Evolutionary conservation across 352 stramenopile genomes (phyloP).

Genomic region (Saprolegnia diclina): DNA sequence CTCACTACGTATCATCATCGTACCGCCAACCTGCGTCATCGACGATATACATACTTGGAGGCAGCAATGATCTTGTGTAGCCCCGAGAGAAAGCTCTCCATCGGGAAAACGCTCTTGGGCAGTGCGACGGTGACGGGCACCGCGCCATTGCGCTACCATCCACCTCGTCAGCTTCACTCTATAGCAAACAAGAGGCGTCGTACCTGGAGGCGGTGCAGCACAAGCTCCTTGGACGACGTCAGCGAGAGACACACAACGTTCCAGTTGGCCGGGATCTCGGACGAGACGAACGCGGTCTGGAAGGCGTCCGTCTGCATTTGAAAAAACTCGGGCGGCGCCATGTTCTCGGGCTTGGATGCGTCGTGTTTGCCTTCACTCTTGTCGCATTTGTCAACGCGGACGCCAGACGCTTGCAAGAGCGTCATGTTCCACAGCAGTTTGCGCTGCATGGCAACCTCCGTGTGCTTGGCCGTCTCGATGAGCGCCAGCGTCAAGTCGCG

Average conservation of each 20-base stretch:
- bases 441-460: constrained; percentile 9
- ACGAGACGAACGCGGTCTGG: neutral
- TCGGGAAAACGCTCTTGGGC: constrained; percentile 5
- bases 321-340: neutral
- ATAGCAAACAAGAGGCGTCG: neutral
- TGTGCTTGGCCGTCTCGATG: constrained; percentile 17
- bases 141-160: constrained; percentile 18
- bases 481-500: neutral
- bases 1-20: constrained; percentile 31
- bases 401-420: neutral
- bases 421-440: constrained; percentile 25
- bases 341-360: neutral
- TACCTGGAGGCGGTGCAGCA: constrained; percentile 25
- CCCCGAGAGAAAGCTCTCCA: constrained; percentile 10
- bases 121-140: constrained; percentile 12
- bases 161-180: neutral
- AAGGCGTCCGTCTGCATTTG: neutral
- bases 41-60: constrained; percentile 18
- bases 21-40: neutral
- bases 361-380: neutral
- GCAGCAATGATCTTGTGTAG: constrained; percentile 1
- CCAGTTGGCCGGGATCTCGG: constrained; percentile 12
- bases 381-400: neutral
- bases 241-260: constrained; percentile 20
- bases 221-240: neutral